These are phyloP conservation scores for Exobasidium cylindrosporum DNA, from an alignment of 1,284 basidiomycete genomes.

Conservation along the genomic window DNA sequence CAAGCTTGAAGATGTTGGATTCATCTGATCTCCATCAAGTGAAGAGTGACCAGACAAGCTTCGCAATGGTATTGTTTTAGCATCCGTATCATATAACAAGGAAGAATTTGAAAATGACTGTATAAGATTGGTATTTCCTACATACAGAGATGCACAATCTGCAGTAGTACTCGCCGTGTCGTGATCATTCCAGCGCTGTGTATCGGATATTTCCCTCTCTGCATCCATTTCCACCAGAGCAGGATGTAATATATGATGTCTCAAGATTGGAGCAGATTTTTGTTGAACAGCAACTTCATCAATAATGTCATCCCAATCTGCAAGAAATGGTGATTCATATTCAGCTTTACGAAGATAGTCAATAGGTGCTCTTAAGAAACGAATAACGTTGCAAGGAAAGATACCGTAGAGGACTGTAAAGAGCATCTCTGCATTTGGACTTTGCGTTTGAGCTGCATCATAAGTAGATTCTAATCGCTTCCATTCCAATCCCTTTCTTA, in stretches of 20 bases:
- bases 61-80: not conserved
- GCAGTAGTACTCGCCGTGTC: slow-evolving; percentile 68
- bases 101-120: not conserved
- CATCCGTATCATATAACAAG: not conserved
- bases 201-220: slow-evolving; percentile 64
- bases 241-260: slow-evolving; percentile 72
- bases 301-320: slow-evolving; percentile 63
- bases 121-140: not conserved
- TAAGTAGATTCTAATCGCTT: slow-evolving; percentile 36
- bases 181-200: slow-evolving; percentile 68
- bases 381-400: slow-evolving; percentile 76
- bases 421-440: slow-evolving; percentile 47
- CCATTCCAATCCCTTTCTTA: slow-evolving; percentile 35
- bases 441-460: slow-evolving; percentile 30
- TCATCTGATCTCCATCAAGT: not conserved
- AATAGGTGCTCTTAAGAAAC: slow-evolving; percentile 69
- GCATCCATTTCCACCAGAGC: slow-evolving; percentile 68
- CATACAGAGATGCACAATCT: slow-evolving; percentile 63
- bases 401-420: slow-evolving; percentile 82
- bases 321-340: slow-evolving; percentile 53
- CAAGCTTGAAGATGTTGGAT: not conserved
- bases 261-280: slow-evolving; percentile 61
- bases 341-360: slow-evolving; percentile 63
- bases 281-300: slow-evolving; percentile 61
- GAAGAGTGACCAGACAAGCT: not conserved